These are phyloP conservation scores for Cercophora sp. DNA, from an alignment of 495 filamentous ascomycete genomes.

Conservation along the genomic window DNA sequence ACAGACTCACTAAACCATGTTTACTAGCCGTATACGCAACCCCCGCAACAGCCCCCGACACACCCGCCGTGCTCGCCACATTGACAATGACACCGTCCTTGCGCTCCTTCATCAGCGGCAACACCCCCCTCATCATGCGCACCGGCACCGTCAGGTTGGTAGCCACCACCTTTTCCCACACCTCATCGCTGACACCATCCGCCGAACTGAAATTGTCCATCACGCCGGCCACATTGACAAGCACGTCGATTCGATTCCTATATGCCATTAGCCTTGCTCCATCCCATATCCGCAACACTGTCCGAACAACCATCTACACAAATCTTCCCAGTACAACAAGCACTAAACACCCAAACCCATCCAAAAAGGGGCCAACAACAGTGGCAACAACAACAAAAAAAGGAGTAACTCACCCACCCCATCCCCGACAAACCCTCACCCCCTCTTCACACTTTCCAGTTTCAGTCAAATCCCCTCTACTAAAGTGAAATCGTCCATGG, in stretches of 20 bases:
- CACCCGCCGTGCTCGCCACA: constrained; percentile 35
- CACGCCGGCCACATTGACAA: constrained; percentile 40
- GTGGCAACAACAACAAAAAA: background rate
- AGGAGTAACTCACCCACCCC: constrained; percentile 28
- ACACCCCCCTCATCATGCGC: constrained; percentile 35
- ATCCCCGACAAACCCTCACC: constrained; percentile 23
- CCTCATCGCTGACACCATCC: constrained; percentile 26
- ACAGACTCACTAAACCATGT: constrained; percentile 26
- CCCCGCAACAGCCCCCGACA: constrained; percentile 35
- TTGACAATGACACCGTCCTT: constrained; percentile 38
- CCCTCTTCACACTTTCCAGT: constrained; percentile 28
- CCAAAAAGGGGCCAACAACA: background rate
- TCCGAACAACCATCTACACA: no score
- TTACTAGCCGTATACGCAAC: constrained; percentile 39
- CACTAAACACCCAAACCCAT: background rate
- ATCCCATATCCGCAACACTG: no score
- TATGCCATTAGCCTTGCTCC: no score
- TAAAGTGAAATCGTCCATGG: constrained; percentile 33
- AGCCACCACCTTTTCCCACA: constrained; percentile 33
- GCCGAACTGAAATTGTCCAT: constrained; percentile 36
- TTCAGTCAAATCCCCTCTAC: constrained; percentile 25
- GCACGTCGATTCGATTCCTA: constrained; percentile 35
- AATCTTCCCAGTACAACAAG: no score
- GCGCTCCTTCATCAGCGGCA: constrained; percentile 33
- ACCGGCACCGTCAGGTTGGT: constrained; percentile 37